Percentiles rank a stretch among this genome's conserved stretches.
phyloP scores from a whole-genome alignment of 2,329 filamentous ascomycete genomes.

The Magnaporthiopsis rhizophila region DNA sequence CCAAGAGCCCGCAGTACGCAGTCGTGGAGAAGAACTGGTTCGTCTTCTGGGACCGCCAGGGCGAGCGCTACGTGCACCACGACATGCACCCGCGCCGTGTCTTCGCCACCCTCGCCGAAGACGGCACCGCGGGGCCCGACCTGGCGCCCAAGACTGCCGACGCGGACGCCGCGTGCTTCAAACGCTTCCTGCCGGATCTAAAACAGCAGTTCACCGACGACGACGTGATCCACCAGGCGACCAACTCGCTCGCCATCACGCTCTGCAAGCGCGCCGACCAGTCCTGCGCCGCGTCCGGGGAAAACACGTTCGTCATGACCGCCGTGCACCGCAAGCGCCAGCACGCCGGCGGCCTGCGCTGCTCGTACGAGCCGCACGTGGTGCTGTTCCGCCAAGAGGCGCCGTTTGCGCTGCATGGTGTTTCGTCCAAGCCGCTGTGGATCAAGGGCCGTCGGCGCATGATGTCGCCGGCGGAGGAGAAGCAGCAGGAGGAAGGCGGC shows the following conservation, averaged over 20 bases:
- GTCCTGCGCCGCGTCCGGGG: slow-evolving; percentile 29
- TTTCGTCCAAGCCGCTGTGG: slow-evolving; percentile 45
- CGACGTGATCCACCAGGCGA: slow-evolving; percentile 50
- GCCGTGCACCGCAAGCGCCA: slow-evolving; percentile 48
- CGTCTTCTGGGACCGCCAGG: slow-evolving; percentile 46
- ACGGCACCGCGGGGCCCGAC: slow-evolving; percentile 39
- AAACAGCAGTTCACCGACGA: slow-evolving; percentile 12
- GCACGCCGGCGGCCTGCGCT: slow-evolving; percentile 37
- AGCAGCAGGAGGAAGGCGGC: not conserved
- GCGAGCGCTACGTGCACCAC: slow-evolving; percentile 42
- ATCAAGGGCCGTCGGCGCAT: slow-evolving; percentile 37
- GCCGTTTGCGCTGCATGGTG: slow-evolving; percentile 41
- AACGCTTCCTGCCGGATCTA: slow-evolving; percentile 32
- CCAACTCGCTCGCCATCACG: slow-evolving; percentile 49
- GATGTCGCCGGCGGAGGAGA: slow-evolving; percentile 14
- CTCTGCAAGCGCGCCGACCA: slow-evolving; percentile 41
- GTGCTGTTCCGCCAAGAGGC: slow-evolving; percentile 39
- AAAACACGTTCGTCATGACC: slow-evolving; percentile 46
- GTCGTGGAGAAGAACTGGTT: slow-evolving; percentile 56
- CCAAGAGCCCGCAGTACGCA: slow-evolving; percentile 22
- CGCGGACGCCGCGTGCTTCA: slow-evolving; percentile 37
- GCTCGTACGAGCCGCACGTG: slow-evolving; percentile 47
- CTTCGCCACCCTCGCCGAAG: slow-evolving; percentile 36
- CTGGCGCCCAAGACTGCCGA: slow-evolving; percentile 28
- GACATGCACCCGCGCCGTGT: slow-evolving; percentile 40